A percentile compares a stretch with the other conserved stretches of the same genome.
These are phyloP conservation scores for Aspergillus pseudoglaucus DNA, from an alignment of 2,329 filamentous ascomycete genomes.

Conservation along the genomic window DNA sequence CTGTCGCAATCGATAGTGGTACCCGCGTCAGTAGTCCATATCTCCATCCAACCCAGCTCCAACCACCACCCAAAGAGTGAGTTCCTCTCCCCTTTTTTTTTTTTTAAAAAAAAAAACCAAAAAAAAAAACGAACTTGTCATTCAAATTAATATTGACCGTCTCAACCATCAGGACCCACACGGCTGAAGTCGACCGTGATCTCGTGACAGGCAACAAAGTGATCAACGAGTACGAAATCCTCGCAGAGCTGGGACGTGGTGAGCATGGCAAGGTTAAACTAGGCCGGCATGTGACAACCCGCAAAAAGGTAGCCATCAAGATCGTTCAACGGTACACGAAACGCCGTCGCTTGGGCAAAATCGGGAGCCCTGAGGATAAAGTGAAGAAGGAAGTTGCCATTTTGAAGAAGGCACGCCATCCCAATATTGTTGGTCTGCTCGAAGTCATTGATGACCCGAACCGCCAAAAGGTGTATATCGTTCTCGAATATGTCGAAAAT, in stretches of 20 bases:
- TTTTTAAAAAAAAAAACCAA: too few relatives aligned
- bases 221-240: conserved; percentile 96
- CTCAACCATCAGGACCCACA: conserved; percentile 61
- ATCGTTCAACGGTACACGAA: conserved; percentile 96
- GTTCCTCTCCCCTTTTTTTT: conserved; percentile 18
- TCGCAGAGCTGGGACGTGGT: conserved; percentile 90
- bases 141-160: background rate
- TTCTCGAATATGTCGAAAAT: conserved; percentile 88
- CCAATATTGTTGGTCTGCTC: conserved; percentile 90
- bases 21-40: conserved; percentile 50
- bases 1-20: conserved; percentile 30
- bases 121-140: too few relatives aligned
- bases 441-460: conserved; percentile 98
- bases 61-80: conserved; percentile 70
- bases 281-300: conserved; percentile 69
- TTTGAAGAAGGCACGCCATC: conserved; percentile 93
- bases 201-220: conserved; percentile 83
- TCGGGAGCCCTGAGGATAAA: conserved; percentile 62
- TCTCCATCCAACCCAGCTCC: conserved; percentile 64
- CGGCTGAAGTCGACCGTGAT: conserved; percentile 85
- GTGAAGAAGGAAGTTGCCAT: conserved; percentile 96
- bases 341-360: conserved; percentile 75
- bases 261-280: conserved; percentile 98
- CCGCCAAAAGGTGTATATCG: conserved; percentile 96
- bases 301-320: conserved; percentile 88